Base-by-base conservation (phyloP, 2,329 filamentous ascomycete species). In the Pseudocercospora cruenta region DNA sequence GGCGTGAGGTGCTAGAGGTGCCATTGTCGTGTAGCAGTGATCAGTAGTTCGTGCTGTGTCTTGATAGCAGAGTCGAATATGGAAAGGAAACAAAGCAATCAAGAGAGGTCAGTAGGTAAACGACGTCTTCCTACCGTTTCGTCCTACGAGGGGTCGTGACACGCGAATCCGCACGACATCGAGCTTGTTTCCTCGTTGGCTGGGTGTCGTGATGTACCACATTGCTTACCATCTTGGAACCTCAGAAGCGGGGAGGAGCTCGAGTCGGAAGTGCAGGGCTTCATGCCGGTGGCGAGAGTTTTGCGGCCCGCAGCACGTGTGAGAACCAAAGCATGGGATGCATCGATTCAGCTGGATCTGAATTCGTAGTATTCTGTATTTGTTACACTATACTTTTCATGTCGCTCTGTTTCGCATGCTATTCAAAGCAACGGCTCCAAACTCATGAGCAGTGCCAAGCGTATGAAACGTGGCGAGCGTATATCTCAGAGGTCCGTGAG, bases 1-100 rank as follows among this genome's bases (percentile, higher is more conserved):
- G 49, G 64, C 60, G 54, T 72, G 67, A 19, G 73, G 73, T 9
- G 62, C 22, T 33, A 73, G 67, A 43, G 72, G 71, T 57, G 72
- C 69, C 73, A 75, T 75, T 21, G 45, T 33, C 59, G 16, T 31
- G 51, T n/a, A n/a, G 24, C 5, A n/a, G 22, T 12, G 51, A 10
- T 24, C 24, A 26, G 24, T 55, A n/a, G 12, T 31, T 10, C 16
- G 10, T 21, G 24, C 26, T 55, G 4, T 55, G 10, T 24, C 1
- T 12, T n/a, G 51, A 55, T 55, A 55, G 22, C 10, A 24, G 22
- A 14, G 54, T 57, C 24, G 65, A 39, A 53, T 39, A n/a, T 57
- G 57, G 28, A 49, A 26, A 39, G 36, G 55, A 57, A 58, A 63
- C 24, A 31, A 31, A 55, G 26, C 51, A 54, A 54, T 54, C 51